A percentile compares a stretch with the other conserved stretches of the same genome.
Evolutionary conservation across 73 alveolate species (phyloP).

Genomic region (Tetrahymena thermophila): DNA sequence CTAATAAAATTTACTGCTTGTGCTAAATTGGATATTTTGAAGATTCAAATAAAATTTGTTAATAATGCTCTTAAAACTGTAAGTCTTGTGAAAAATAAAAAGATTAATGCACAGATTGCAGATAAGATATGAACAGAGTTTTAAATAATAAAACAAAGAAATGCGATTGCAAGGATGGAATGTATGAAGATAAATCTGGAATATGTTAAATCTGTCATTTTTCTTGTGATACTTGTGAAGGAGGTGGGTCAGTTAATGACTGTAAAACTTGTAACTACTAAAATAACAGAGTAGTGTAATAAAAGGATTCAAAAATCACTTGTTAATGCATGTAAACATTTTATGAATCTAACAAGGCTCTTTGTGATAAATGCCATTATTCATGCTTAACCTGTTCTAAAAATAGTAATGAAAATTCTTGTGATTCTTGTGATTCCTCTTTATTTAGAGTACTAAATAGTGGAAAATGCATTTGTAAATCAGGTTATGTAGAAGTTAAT

Average conservation of each 20-base stretch:
- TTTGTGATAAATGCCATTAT: not conserved
- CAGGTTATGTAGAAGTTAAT: not conserved
- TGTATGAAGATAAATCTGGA: not conserved
- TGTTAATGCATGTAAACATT: not conserved
- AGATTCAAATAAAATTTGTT: not conserved
- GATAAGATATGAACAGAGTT: not conserved
- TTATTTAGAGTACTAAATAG: not conserved
- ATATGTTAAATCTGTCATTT: not conserved
- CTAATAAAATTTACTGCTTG: not conserved
- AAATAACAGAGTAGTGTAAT: not conserved
- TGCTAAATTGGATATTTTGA: not conserved
- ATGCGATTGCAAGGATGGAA: not conserved
- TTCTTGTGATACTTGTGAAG: not conserved
- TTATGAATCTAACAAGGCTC: not conserved
- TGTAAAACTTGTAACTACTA: not conserved
- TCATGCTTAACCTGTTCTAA: not conserved
- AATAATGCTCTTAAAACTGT: not conserved
- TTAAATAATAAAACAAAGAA: not conserved
- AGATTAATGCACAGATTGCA: not conserved
- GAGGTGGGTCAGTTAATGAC: not conserved
- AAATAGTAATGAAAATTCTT: not conserved
- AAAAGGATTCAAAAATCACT: not conserved
- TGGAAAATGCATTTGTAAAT: not conserved
- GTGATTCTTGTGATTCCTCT: not conserved
- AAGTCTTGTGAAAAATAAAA: not conserved